Conservation (phyloP, 257 asterid species). For the Lycium ferocissimum region DNA sequence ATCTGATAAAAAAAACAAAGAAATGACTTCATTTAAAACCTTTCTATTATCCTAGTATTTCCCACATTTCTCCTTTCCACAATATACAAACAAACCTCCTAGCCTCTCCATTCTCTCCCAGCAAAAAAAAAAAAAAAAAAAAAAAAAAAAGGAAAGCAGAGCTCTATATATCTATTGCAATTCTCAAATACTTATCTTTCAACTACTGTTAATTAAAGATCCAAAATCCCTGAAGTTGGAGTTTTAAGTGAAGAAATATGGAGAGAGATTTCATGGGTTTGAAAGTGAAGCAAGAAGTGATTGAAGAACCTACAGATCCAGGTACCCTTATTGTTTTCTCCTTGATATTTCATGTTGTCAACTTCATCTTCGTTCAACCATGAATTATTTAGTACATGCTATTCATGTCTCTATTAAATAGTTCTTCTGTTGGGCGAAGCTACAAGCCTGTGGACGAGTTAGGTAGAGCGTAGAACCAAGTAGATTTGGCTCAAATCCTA, state of each 20-base stretch:
- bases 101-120: too few relatives aligned
- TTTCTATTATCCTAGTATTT: not conserved
- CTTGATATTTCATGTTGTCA: not conserved
- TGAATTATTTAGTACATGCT: not conserved
- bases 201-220: not conserved
- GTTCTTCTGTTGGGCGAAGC: not conserved
- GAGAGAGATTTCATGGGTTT: conserved; percentile 85
- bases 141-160: not conserved
- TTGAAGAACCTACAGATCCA: conserved; percentile 57
- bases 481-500: too few relatives aligned
- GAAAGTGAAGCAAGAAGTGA: conserved; percentile 62
- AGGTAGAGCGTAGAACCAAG: too few relatives aligned
- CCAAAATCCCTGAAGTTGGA: not conserved
- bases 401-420: not conserved
- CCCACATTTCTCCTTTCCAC: not conserved
- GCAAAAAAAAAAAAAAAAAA: too few relatives aligned
- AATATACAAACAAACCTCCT: too few relatives aligned
- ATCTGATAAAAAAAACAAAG: not conserved
- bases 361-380: not conserved
- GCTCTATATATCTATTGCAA: not conserved
- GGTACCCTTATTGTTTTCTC: conserved; percentile 43
- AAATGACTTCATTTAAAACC: conserved; percentile 9
- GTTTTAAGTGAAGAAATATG: conserved; percentile 41
- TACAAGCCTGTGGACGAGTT: too few relatives aligned
- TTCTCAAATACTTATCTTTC: not conserved